Evolutionary conservation across 1,284 basidiomycete species (phyloP), one percentile per base, ranked within the genome.

Genomic region (Ustilago vetiveriae): DNA sequence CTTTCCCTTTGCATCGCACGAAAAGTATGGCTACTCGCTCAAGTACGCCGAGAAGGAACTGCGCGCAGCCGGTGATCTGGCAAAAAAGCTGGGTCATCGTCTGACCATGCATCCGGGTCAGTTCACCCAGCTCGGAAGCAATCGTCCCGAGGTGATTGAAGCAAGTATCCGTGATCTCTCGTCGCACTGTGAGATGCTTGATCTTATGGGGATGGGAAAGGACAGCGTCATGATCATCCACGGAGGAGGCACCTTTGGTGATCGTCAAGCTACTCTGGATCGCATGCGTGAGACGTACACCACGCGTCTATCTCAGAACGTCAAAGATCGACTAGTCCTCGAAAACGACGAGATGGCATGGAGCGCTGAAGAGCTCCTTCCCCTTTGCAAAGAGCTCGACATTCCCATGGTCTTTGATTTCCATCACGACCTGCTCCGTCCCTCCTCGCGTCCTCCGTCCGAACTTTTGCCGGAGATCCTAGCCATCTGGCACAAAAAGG

Each of bases 331-430:
- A 32, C 82, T 94, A 21, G 93, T 94, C 1, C 85, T 96, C 16
- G 93, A 95, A 83, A 96, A 95, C 67, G 93, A 95, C 78, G 93
- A 94, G 84, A 86, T 94, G 69, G 92, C 91, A 74, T 95, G 93
- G 83, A 91, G 87, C 44, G 89, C 90, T 1, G 91, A 92, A 65
- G 92, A 95, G 63, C 84, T 95, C 6, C 85, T 94, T 8, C 90
- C 90, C 0, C 75, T 93, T 1, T 94, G 91, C 80, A 88, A 91
- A 67, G 90, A 92, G 78, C 86, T 95, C 6, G 84, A 88, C 39
- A 87, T 94, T 16, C 93, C 93, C 7, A 87, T 90, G 59, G 65
- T 56, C 83, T 83, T 71, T 8, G 72, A 69, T 38, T 76, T 73
- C 42, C 70, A 76, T 21, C 66, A 72, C 79, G 83, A 67, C 76